Conservation (phyloP, 805 yeast genomes). For the Yarrowia alimentaria region DNA sequence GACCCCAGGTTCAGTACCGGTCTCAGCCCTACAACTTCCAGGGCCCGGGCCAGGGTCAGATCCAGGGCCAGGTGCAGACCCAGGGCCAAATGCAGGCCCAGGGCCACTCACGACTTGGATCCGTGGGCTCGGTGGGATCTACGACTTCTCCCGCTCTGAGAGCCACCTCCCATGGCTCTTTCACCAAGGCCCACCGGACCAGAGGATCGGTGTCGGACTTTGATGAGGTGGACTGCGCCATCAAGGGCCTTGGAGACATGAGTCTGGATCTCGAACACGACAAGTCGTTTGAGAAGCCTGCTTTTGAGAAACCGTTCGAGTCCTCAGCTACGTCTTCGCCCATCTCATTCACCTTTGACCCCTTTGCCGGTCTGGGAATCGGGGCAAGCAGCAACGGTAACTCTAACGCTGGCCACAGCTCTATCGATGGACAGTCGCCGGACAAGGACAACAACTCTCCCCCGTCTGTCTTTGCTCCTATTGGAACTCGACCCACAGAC, state of each 20-base stretch:
- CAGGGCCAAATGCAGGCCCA: no score
- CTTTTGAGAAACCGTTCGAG: conserved; percentile 4
- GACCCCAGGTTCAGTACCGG: conserved; percentile 5
- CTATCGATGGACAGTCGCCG: no score
- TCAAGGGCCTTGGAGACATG: conserved; percentile 25
- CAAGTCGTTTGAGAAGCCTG: conserved; percentile 5
- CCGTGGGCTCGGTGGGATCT: conserved; percentile 13
- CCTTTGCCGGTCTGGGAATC: conserved; percentile 21
- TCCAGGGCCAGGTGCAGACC: no score
- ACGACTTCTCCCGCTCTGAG: conserved; percentile 5
- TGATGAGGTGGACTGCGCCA: conserved; percentile 25
- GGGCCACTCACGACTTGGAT: conserved; percentile 13
- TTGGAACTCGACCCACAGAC: conserved; percentile 24
- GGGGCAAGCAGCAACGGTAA: not conserved
- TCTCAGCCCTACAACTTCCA: conserved; percentile 21
- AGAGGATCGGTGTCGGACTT: conserved; percentile 5
- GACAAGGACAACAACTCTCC: conserved; percentile 6
- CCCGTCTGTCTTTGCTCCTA: conserved; percentile 26
- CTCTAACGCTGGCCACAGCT: no score
- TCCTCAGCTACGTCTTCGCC: conserved; percentile 20
- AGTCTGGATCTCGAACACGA: conserved; percentile 11
- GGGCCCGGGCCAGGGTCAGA: no score
- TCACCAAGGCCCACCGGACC: conserved; percentile 5
- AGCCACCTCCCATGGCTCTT: not conserved
- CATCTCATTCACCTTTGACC: conserved; percentile 27